These are phyloP conservation scores for Mortierella sp. DNA, from an alignment of 371 early-diverging fungal species.

Conservation along the genomic window DNA sequence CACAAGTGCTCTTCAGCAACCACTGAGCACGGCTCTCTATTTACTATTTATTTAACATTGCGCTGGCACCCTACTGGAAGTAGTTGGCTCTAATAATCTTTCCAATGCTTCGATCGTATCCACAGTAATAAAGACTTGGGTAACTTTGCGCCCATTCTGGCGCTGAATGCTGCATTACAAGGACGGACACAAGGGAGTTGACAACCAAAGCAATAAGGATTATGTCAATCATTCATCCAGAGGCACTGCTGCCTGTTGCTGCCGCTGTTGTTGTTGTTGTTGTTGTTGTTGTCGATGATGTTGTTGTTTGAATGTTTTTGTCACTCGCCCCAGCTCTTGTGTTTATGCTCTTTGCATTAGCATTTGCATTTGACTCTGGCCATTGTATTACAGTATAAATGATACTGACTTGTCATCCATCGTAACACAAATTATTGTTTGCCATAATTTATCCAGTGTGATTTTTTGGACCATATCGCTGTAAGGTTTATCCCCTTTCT, in stretches of 20 bases:
- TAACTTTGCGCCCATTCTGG: neutral
- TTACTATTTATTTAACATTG: neutral
- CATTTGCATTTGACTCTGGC: neutral
- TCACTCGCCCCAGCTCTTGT: neutral
- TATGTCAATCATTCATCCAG: no score
- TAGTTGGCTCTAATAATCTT: neutral
- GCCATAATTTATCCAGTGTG: no score
- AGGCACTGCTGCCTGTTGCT: no score
- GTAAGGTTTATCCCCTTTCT: no score
- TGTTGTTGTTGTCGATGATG: neutral
- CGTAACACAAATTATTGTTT: no score
- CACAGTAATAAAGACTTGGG: neutral
- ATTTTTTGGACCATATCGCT: no score
- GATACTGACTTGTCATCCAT: no score
- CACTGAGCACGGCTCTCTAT: conserved; percentile 18
- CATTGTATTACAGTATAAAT: no score
- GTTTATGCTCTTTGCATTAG: neutral
- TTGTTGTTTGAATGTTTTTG: neutral
- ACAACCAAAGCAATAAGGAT: no score
- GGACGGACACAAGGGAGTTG: no score
- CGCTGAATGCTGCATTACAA: no score
- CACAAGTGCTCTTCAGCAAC: neutral
- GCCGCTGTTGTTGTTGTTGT: no score
- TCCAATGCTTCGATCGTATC: neutral
- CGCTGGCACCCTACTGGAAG: neutral